Percentiles rank a stretch among this genome's conserved stretches.
Evolutionary conservation across 2,329 filamentous ascomycete genomes (phyloP).

Genomic region (Ceratocystiopsis brevicomis): DNA sequence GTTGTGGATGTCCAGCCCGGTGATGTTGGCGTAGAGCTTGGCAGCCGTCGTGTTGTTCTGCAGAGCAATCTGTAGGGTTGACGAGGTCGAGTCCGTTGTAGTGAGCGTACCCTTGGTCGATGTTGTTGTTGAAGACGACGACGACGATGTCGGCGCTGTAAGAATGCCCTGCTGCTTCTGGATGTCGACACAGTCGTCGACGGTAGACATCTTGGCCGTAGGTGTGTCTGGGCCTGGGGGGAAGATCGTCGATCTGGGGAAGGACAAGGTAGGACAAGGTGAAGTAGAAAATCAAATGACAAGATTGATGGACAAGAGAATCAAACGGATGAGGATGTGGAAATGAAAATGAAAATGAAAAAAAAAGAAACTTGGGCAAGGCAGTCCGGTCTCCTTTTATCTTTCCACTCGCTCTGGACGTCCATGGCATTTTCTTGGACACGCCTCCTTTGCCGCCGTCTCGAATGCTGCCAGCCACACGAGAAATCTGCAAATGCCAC

Average conservation of each 20-base stretch:
- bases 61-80: conserved; percentile 39
- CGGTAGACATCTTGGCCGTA: conserved; percentile 11
- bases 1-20: conserved; percentile 36
- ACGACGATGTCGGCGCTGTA: conserved; percentile 7
- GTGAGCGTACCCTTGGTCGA: no score
- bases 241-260: neutral
- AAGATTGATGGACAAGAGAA: no score
- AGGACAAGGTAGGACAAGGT: neutral
- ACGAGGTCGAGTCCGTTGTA: neutral
- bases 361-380: neutral
- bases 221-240: no score
- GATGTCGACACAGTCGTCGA: conserved; percentile 12
- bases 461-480: neutral
- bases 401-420: neutral
- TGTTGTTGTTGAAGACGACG: neutral
- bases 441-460: neutral
- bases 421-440: no score
- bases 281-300: no score
- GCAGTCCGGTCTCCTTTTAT: neutral
- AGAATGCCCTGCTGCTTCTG: conserved; percentile 12
- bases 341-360: neutral
- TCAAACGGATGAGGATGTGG: neutral
- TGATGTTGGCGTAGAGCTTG: conserved; percentile 49
- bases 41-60: conserved; percentile 45
- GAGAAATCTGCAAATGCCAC: neutral